These are phyloP conservation scores for Penicillium canariense DNA, from an alignment of 495 filamentous ascomycete species.

Conservation along the genomic window DNA sequence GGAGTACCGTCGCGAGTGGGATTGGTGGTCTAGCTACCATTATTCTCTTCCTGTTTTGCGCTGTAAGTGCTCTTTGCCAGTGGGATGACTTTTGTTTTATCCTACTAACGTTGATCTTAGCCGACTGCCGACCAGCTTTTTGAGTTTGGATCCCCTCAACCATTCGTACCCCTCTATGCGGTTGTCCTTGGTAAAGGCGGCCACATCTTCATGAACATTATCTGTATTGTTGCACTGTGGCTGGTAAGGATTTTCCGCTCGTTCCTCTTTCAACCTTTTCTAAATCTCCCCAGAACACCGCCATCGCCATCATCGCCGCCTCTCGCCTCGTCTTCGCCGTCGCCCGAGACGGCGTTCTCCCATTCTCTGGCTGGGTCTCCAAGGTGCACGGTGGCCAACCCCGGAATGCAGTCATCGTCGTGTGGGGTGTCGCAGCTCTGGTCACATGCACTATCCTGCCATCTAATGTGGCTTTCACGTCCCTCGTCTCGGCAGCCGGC, in stretches of 20 bases:
- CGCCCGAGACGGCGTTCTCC: constrained; percentile 54
- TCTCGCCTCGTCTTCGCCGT: constrained; percentile 57
- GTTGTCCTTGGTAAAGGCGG: constrained; percentile 51
- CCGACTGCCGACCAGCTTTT: constrained; percentile 39
- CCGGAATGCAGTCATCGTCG: constrained; percentile 54
- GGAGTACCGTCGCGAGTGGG: constrained; percentile 51
- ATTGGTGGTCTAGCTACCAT: constrained; percentile 50
- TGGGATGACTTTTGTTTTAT: neutral
- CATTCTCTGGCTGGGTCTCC: constrained; percentile 55
- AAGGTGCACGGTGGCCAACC: constrained; percentile 51
- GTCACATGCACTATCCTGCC: constrained; percentile 54
- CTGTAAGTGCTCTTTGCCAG: constrained; percentile 29
- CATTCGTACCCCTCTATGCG: constrained; percentile 54
- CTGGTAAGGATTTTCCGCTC: constrained; percentile 28
- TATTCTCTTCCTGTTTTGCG: constrained; percentile 57
- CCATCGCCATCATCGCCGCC: constrained; percentile 53
- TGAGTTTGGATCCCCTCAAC: constrained; percentile 49
- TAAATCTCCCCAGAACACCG: constrained; percentile 43
- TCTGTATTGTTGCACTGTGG: constrained; percentile 51
- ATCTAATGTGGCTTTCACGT: constrained; percentile 54
- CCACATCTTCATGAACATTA: constrained; percentile 54
- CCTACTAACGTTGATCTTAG: constrained; percentile 19
- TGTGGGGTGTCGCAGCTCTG: constrained; percentile 49
- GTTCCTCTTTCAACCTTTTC: constrained; percentile 2
- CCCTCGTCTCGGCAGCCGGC: constrained; percentile 50